These are phyloP conservation scores for Fusarium phyllophilum DNA, from an alignment of 2,329 filamentous ascomycete genomes.

Conservation along the genomic window DNA sequence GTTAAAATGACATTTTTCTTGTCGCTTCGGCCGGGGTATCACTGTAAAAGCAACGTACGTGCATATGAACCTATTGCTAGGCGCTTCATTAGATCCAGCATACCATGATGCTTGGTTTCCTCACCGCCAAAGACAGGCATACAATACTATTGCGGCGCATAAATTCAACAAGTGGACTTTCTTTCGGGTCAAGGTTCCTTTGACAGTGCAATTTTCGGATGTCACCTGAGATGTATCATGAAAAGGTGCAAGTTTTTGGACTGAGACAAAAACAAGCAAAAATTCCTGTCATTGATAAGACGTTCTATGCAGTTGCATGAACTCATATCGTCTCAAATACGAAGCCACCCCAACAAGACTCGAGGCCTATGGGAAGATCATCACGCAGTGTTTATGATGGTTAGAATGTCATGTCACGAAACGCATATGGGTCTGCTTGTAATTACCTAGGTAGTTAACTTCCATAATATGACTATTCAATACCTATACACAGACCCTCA, in stretches of 20 bases:
- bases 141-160: constrained; percentile 5
- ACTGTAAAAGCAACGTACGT: constrained; percentile 34
- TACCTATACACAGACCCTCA: neutral
- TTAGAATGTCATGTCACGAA: neutral
- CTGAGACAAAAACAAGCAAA: neutral
- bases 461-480: neutral
- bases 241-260: neutral
- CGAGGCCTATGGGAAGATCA: neutral
- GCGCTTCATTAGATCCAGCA: constrained; percentile 2
- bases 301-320: neutral
- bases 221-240: neutral
- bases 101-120: constrained; percentile 28
- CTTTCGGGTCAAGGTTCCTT: neutral
- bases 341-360: neutral
- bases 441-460: neutral
- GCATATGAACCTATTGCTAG: constrained; percentile 23
- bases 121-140: constrained; percentile 36
- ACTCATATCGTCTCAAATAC: neutral
- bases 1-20: neutral
- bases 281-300: neutral
- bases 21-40: constrained; percentile 1
- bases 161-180: constrained; percentile 8
- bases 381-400: neutral
- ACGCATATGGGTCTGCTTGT: neutral
- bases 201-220: neutral